Base-by-base conservation (phyloP, 192 early-diverging fungal species). In the Gigaspora rosea region DNA sequence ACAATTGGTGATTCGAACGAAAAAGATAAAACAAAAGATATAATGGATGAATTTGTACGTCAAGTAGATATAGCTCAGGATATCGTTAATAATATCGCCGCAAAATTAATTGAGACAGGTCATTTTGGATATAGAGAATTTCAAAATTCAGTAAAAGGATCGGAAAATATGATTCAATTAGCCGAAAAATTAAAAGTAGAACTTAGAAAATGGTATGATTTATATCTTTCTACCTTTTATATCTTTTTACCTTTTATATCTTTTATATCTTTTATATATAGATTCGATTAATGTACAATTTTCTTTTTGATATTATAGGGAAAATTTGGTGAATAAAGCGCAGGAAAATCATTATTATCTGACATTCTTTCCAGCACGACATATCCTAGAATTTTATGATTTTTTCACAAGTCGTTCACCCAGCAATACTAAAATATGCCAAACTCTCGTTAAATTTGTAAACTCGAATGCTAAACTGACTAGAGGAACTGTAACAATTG, bases 11-110 rank as follows among this genome's bases (percentile, higher is more conserved):
- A 46, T 46, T 7, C 50, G 18, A 47, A 46, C 16, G 18, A 48
- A 8, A 49, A 50, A 22, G 61, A 52, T 32, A 51, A 46, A 18
- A 46, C n/a, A 8, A 49, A 61, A 6, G 8, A 54, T 20, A 35
- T 63, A 27, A 76, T 67, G 32, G 71, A 51, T 22, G 18, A 64
- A 54, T 79, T 79, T 75, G 72, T 79, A 22, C 36, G 3, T 57
- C 78, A 79, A 36, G 78, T 79, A 49, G 78, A 79, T 68, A n/a
- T 75, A 10, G 73, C 27, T 18, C 63, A 74, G 15, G 57, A 79
- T 32, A 79, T 41, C 41, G 41, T 79, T 20, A 35, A 65, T 22
- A 64, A 50, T 52, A 18, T 75, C 12, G 72, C 33, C 8, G 20
- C 73, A 11, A 75, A 41, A 33, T 52, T 79, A 15, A 79, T 79